Evolutionary conservation across 1,284 basidiomycete species (phyloP).

Genomic region (Microstroma glucosiphilum): DNA sequence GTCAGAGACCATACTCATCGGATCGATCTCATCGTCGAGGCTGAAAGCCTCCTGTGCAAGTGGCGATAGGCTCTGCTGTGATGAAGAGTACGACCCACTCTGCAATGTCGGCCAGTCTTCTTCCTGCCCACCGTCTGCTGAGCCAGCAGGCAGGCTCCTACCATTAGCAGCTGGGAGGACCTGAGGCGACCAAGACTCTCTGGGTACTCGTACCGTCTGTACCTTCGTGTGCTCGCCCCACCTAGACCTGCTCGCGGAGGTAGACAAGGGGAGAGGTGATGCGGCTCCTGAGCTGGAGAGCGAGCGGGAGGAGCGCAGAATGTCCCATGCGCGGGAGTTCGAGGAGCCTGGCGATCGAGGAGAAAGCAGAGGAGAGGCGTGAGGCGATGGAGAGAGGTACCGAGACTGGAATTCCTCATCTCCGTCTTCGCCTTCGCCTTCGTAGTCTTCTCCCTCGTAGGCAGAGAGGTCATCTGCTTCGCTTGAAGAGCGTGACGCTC

Average conservation of each 20-base stretch:
- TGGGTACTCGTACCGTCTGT: constrained; percentile 31
- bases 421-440: constrained; percentile 6
- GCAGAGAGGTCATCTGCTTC: neutral
- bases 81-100: no score
- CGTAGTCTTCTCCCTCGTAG: constrained; percentile 13
- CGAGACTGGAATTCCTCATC: neutral
- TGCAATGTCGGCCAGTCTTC: no score
- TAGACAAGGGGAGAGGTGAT: neutral
- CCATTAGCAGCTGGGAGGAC: constrained; percentile 9
- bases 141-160: neutral
- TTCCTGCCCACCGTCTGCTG: neutral
- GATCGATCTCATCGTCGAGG: no score
- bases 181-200: constrained; percentile 19
- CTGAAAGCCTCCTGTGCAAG: no score
- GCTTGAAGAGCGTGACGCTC: neutral
- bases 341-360: constrained; percentile 18
- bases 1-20: no score
- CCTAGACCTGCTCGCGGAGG: constrained; percentile 5
- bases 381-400: constrained; percentile 13
- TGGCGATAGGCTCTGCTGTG: no score
- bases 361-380: constrained; percentile 21
- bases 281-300: constrained; percentile 9
- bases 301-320: constrained; percentile 25
- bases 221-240: constrained; percentile 37
- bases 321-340: constrained; percentile 36